Evolutionary conservation across 352 stramenopile genomes (phyloP).

Genomic region (Phytophthora podocarpi): DNA sequence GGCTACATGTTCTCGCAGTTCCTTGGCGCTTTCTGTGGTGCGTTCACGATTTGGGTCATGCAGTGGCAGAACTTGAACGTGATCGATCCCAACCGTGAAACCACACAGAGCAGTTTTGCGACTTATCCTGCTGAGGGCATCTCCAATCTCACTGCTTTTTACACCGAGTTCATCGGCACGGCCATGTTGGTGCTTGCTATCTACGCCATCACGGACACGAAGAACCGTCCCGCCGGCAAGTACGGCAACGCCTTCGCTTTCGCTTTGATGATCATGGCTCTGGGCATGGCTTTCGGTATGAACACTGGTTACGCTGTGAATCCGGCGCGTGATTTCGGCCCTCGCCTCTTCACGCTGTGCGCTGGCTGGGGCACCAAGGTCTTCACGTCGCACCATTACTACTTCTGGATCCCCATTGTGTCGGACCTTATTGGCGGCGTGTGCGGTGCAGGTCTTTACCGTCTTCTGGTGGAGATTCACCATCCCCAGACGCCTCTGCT

Average conservation of each 20-base stretch:
- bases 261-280: conserved; percentile 49
- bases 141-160: conserved; percentile 14
- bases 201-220: conserved; percentile 51
- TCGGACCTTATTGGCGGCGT: conserved; percentile 41
- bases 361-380: conserved; percentile 49
- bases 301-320: conserved; percentile 81
- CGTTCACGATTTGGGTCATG: conserved; percentile 52
- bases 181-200: conserved; percentile 54
- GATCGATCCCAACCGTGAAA: conserved; percentile 52
- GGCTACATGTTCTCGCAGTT: conserved; percentile 57
- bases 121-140: conserved; percentile 46
- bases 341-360: conserved; percentile 45
- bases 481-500: conserved; percentile 27
- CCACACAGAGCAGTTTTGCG: conserved; percentile 47
- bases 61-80: conserved; percentile 55
- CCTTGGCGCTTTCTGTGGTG: conserved; percentile 43
- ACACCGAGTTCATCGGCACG: conserved; percentile 51
- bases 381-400: conserved; percentile 43
- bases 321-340: conserved; percentile 59
- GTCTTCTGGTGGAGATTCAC: conserved; percentile 44
- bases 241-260: conserved; percentile 41
- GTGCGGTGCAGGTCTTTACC: conserved; percentile 35
- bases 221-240: conserved; percentile 43
- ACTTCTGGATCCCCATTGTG: conserved; percentile 75
- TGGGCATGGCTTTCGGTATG: conserved; percentile 76